Evolutionary conservation across 2,329 filamentous ascomycete genomes (phyloP).

Genomic region (Fusarium buxicola): DNA sequence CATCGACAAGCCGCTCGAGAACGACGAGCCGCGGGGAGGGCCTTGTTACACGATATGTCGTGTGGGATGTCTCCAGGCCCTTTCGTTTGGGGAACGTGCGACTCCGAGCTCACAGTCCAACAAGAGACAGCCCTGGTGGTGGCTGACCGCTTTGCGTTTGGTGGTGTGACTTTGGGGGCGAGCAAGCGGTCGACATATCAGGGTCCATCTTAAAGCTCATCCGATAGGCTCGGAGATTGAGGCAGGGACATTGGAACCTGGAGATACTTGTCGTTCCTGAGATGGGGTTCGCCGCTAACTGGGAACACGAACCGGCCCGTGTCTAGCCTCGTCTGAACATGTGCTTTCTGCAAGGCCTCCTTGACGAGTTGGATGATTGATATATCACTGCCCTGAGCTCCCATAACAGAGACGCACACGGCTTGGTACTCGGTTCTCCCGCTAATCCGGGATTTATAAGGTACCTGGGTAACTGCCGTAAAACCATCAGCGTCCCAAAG

Average conservation of each 20-base stretch:
- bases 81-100: background rate
- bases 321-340: conserved; percentile 46
- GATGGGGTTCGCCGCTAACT: conserved; percentile 5
- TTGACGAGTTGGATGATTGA: conserved; percentile 46
- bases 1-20: conserved; percentile 7
- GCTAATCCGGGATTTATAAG: conserved; percentile 48
- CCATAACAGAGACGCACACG: conserved; percentile 48
- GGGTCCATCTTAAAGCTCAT: conserved; percentile 24
- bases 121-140: conserved; percentile 2
- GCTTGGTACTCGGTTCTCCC: conserved; percentile 46
- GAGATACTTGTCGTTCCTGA: background rate
- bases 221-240: conserved; percentile 17
- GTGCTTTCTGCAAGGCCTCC: conserved; percentile 43
- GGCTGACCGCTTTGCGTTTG: conserved; percentile 19
- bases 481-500: conserved; percentile 17
- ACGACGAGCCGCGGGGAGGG: conserved; percentile 28
- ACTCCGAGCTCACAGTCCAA: background rate
- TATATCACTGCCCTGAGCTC: conserved; percentile 43
- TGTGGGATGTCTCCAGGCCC: conserved; percentile 25
- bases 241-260: conserved; percentile 10
- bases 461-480: conserved; percentile 46
- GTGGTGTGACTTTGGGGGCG: conserved; percentile 42
- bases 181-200: background rate
- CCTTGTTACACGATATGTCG: conserved; percentile 9
- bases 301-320: conserved; percentile 49